Evolutionary conservation across 352 stramenopile species (phyloP).

Genomic region (Pythium dissotocum): DNA sequence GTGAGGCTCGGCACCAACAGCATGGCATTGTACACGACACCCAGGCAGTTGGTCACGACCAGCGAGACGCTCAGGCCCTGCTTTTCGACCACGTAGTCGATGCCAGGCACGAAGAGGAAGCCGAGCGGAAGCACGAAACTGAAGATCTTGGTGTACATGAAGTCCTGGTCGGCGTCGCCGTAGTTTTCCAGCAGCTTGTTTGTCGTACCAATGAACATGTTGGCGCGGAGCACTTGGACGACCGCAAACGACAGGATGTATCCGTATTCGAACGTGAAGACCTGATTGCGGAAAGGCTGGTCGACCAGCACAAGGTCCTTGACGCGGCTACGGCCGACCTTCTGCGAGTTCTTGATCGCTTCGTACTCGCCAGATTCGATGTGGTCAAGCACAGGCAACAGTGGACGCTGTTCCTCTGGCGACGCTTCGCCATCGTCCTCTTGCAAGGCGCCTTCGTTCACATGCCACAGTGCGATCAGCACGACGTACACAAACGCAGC

Average conservation of each 20-base stretch:
- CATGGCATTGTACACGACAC: constrained; percentile 73
- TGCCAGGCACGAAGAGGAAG: constrained; percentile 83
- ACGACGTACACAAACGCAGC: constrained; percentile 52
- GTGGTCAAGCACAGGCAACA: constrained; percentile 32
- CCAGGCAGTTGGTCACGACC: constrained; percentile 70
- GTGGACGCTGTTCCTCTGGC: constrained; percentile 32
- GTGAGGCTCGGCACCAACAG: constrained; percentile 63
- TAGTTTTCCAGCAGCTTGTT: constrained; percentile 88
- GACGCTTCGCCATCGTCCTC: constrained; percentile 19
- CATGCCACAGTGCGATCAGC: constrained; percentile 73
- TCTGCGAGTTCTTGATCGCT: constrained; percentile 16
- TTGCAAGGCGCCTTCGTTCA: constrained; percentile 62
- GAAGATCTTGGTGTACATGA: constrained; percentile 86
- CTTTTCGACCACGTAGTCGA: constrained; percentile 83
- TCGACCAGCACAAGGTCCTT: constrained; percentile 52
- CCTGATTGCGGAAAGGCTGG: constrained; percentile 56
- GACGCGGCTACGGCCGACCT: constrained; percentile 10
- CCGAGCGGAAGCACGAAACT: constrained; percentile 82
- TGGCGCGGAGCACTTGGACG: constrained; percentile 77
- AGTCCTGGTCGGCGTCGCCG: constrained; percentile 58
- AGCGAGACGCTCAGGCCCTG: constrained; percentile 63
- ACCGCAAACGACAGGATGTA: constrained; percentile 74
- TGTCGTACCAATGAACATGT: constrained; percentile 83
- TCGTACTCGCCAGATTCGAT: constrained; percentile 33
- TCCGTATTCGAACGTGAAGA: constrained; percentile 77